These are phyloP conservation scores for Phalaenopsis hybrid DNA, from an alignment of 116 monocot genomes.

Conservation along the genomic window DNA sequence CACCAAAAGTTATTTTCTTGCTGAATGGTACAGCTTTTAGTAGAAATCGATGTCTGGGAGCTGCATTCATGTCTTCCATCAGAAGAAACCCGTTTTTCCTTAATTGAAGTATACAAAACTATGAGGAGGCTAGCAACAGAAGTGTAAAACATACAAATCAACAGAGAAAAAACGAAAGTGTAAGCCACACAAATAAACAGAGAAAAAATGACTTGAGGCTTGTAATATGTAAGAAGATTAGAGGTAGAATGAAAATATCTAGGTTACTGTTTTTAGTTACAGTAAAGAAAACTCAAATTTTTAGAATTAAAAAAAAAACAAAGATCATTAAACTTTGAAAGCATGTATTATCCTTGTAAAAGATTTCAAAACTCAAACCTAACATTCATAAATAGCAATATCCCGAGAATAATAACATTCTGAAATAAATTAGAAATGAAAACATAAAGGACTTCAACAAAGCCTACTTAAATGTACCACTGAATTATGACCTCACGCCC, in stretches of 20 bases:
- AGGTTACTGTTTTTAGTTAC: too few relatives aligned
- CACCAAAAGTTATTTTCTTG: conserved; percentile 87
- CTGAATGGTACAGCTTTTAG: conserved; percentile 91
- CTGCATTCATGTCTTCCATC: conserved; percentile 61
- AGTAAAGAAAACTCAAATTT: too few relatives aligned
- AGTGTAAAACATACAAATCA: background rate
- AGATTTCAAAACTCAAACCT: background rate
- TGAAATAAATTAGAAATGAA: too few relatives aligned
- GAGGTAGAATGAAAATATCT: too few relatives aligned
- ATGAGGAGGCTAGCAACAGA: background rate
- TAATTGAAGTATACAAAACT: conserved; percentile 7
- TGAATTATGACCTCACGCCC: background rate
- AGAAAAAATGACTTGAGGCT: background rate
- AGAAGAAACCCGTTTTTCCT: conserved; percentile 97
- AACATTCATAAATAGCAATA: background rate
- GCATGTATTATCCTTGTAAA: background rate
- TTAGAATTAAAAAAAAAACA: background rate
- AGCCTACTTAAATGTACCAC: background rate
- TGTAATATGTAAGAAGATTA: background rate
- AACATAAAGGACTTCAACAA: background rate
- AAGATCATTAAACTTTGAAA: background rate
- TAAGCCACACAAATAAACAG: background rate
- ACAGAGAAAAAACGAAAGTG: background rate
- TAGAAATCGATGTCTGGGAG: conserved; percentile 71
- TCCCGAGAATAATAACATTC: background rate